These are phyloP conservation scores for Leccinum fuscescens DNA, from an alignment of 1,284 basidiomycete genomes.

Conservation along the genomic window DNA sequence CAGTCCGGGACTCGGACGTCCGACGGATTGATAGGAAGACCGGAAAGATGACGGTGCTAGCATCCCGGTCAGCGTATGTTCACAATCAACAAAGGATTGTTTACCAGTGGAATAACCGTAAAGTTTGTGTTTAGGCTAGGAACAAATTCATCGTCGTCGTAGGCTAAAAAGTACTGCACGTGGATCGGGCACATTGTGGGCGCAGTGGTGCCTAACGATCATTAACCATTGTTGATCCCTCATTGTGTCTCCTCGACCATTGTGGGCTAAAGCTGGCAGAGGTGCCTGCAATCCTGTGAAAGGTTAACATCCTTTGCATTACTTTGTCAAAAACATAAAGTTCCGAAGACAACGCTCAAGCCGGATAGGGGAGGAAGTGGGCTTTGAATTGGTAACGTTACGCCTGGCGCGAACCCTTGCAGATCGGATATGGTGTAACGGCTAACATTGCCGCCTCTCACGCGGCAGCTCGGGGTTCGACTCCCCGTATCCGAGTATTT, in stretches of 20 bases:
- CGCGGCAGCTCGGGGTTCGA: slow-evolving; percentile 62
- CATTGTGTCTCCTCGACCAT: background rate
- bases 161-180: background rate
- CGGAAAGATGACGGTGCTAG: background rate
- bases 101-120: background rate
- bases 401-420: background rate
- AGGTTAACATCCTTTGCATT: background rate
- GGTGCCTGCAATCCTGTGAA: background rate
- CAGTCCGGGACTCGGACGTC: background rate
- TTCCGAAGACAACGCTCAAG: background rate
- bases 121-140: background rate
- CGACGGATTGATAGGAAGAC: background rate
- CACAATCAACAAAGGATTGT: background rate
- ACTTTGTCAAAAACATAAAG: background rate
- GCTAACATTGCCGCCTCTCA: slow-evolving; percentile 74
- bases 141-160: background rate
- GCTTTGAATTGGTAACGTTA: background rate
- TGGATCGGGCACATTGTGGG: background rate
- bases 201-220: background rate
- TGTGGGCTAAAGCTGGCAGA: background rate
- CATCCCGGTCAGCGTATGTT: background rate
- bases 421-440: slow-evolving; percentile 65
- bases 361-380: background rate
- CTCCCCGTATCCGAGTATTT: slow-evolving; percentile 50
- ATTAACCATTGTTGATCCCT: background rate